A percentile compares a stretch with the other conserved stretches of the same genome.
These are phyloP conservation scores for Agaricus blazei DNA, from an alignment of 768 basidiomycete species.

Conservation along the genomic window DNA sequence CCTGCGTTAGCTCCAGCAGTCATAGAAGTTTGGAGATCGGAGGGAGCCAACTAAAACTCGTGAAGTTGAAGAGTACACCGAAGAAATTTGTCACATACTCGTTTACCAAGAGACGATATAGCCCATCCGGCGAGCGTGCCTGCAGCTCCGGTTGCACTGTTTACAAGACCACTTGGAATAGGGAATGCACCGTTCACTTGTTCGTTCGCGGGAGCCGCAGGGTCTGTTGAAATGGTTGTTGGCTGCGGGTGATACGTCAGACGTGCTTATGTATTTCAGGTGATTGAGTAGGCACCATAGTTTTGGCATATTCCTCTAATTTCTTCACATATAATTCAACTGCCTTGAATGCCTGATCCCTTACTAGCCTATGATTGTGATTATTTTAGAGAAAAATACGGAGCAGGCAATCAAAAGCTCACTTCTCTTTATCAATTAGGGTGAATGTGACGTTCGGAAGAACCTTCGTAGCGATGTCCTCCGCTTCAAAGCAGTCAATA, in stretches of 20 bases:
- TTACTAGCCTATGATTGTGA: constrained; percentile 58
- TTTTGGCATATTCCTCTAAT: constrained; percentile 70
- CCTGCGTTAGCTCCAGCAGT: constrained; percentile 38
- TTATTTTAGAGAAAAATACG: background rate
- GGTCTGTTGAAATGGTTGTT: constrained; percentile 30
- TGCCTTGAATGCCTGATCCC: constrained; percentile 95
- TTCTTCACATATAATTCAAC: constrained; percentile 83
- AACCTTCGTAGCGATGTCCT: constrained; percentile 87
- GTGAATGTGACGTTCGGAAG: constrained; percentile 80
- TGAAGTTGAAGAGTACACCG: background rate
- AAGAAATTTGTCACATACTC: constrained; percentile 36
- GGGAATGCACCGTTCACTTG: constrained; percentile 21
- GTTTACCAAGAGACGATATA: constrained; percentile 83
- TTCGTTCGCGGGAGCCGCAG: constrained; percentile 20
- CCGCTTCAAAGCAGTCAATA: constrained; percentile 80
- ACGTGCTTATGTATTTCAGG: background rate
- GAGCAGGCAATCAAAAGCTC: constrained; percentile 14
- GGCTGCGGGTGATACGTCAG: constrained; percentile 21
- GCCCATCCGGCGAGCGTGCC: constrained; percentile 95
- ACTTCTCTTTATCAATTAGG: constrained; percentile 93
- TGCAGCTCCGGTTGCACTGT: constrained; percentile 86
- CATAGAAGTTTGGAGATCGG: constrained; percentile 72
- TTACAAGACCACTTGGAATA: constrained; percentile 57
- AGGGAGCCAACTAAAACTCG: constrained; percentile 52
- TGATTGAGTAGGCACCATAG: constrained; percentile 58